Percentiles rank a stretch among this genome's conserved stretches.
Evolutionary conservation across 495 filamentous ascomycete genomes (phyloP).

Genomic region (Penicillium cataractarum): DNA sequence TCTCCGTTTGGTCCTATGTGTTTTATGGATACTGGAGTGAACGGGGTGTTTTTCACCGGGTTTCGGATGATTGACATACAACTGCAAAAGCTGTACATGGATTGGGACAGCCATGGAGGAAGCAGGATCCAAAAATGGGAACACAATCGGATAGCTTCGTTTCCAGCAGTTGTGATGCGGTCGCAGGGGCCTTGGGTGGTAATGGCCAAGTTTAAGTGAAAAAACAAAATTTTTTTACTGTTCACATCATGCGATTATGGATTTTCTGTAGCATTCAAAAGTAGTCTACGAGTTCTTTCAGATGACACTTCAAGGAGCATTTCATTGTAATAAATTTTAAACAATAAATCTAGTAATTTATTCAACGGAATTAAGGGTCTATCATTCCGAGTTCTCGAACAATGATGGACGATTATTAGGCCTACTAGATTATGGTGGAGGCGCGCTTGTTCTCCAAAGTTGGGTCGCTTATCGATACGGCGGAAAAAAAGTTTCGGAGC

Average conservation of each 20-base stretch:
- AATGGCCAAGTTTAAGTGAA: constrained; percentile 39
- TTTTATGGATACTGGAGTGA: constrained; percentile 51
- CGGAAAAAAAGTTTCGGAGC: constrained; percentile 47
- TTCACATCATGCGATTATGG: constrained; percentile 18
- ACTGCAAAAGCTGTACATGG: constrained; percentile 51
- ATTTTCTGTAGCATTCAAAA: constrained; percentile 11
- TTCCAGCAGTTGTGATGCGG: constrained; percentile 52
- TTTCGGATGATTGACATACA: constrained; percentile 53
- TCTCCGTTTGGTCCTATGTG: constrained; percentile 53
- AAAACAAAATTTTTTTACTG: constrained; percentile 39
- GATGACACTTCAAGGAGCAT: background rate
- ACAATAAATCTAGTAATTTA: no score
- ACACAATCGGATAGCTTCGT: constrained; percentile 49
- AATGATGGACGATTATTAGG: background rate
- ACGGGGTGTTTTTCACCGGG: constrained; percentile 51
- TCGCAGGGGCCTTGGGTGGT: constrained; percentile 44
- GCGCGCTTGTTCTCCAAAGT: background rate
- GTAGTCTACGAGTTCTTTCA: constrained; percentile 9
- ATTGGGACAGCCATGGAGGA: constrained; percentile 46
- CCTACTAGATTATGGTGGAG: background rate
- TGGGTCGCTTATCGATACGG: constrained; percentile 51
- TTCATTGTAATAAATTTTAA: background rate
- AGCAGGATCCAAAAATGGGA: constrained; percentile 46
- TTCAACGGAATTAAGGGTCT: background rate
- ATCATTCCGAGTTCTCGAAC: background rate